Base-by-base conservation (phyloP, 139 green algal species). In the Pleodorina starrii region DNA sequence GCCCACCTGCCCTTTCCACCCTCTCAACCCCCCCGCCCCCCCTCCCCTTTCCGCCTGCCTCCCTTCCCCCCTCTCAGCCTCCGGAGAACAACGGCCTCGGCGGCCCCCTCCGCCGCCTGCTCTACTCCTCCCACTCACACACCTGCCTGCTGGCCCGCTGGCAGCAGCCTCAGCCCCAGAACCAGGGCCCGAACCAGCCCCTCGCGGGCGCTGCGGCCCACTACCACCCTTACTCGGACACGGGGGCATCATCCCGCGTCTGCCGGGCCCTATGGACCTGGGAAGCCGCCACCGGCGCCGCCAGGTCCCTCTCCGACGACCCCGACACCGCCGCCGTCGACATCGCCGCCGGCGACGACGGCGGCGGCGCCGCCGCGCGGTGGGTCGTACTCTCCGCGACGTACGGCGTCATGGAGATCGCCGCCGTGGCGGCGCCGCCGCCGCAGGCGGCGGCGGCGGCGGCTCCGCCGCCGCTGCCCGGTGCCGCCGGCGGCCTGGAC, bases 381-480 rank as follows among this genome's bases (percentile, higher is more conserved):
- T 93, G 90, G 86, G 66, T 91, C 4, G 35, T 91, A 27, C 76
- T 93, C 23, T 91, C 68, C 66, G 74, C 82, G 36, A 93, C 90
- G 0, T 93, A 91, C 66, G 90, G 90, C 27, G 75, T 93, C 29
- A n/a, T 93, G 63, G 86, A 90, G 87, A n/a, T 93, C 29, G 54
- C 46, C 27, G 44, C 81, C 5, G 81, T 25, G n/a, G 38, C 80
- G 12, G 43, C 81, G 17, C 77, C 48, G 29, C 50, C 76, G 35
- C 32, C 38, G 51, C 36, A 29, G 54, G 66, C n/a, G n/a, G 43
- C 44, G 83, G 66, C 14, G 66, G 7, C 42, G 59, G 42, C n/a
- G 63, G 63, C 63, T 40, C 2, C 63, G 14, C 63, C 63, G 81
- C 35, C n/a, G 43, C 54, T 72, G 32, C 25, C 35, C n/a, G 43